These are phyloP conservation scores for Camellia oleifera DNA, from an alignment of 179 eudicot genomes.

Conservation along the genomic window DNA sequence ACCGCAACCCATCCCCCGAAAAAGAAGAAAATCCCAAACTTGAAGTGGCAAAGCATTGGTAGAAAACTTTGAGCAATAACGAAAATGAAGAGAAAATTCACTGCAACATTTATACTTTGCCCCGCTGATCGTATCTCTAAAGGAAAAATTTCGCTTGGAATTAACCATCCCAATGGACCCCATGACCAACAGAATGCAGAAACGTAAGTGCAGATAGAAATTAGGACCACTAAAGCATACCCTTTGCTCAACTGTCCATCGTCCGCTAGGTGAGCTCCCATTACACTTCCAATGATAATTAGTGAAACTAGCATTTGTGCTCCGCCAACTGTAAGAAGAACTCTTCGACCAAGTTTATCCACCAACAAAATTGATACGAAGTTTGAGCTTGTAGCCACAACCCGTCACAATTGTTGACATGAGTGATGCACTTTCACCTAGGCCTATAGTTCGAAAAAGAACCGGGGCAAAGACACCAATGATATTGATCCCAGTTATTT, in stretches of 20 bases:
- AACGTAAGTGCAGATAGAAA: slow-evolving; percentile 27
- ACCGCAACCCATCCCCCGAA: slow-evolving; percentile 39
- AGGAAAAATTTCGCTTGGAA: slow-evolving; percentile 47
- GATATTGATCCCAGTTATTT: slow-evolving; percentile 41
- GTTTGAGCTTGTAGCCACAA: slow-evolving; percentile 21
- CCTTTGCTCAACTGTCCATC: slow-evolving; percentile 33
- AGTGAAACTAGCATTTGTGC: slow-evolving; percentile 28
- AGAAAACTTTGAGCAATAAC: slow-evolving; percentile 33
- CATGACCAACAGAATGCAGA: slow-evolving; percentile 39
- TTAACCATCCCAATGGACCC: slow-evolving; percentile 45
- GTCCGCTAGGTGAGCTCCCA: slow-evolving; percentile 33
- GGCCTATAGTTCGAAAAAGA: slow-evolving; percentile 33
- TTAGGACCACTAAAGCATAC: slow-evolving; percentile 17
- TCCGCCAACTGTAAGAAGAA: slow-evolving; percentile 24
- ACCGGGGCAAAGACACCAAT: slow-evolving; percentile 40
- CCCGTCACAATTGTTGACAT: slow-evolving; percentile 30
- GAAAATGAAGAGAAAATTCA: slow-evolving; percentile 30
- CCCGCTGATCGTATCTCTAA: slow-evolving; percentile 47
- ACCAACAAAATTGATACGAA: slow-evolving; percentile 27
- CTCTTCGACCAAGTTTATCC: slow-evolving; percentile 34
- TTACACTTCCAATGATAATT: slow-evolving; percentile 22
- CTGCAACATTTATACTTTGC: slow-evolving; percentile 43
- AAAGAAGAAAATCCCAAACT: slow-evolving; percentile 34
- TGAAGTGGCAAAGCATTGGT: slow-evolving; percentile 37
- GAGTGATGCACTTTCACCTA: slow-evolving; percentile 38